Percentiles rank a stretch among this genome's conserved stretches.
These are phyloP conservation scores for Aaosphaeria arxii DNA, from an alignment of 2,329 filamentous ascomycete genomes.

Conservation along the genomic window DNA sequence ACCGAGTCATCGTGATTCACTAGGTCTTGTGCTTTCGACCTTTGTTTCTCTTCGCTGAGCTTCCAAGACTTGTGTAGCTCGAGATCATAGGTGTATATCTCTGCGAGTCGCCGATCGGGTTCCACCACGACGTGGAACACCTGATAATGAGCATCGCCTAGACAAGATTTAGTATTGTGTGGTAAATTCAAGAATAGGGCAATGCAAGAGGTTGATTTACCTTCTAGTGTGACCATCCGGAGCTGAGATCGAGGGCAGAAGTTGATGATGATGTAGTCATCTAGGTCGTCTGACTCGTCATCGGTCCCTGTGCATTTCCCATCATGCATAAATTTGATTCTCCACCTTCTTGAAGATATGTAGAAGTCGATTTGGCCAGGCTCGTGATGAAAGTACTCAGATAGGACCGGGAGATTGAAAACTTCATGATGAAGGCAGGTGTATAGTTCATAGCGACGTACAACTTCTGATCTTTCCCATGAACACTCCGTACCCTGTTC, in stretches of 20 bases:
- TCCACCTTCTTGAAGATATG: neutral
- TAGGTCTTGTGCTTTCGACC: too few relatives aligned
- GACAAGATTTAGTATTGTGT: too few relatives aligned
- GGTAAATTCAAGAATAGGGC: too few relatives aligned
- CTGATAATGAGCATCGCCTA: too few relatives aligned
- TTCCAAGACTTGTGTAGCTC: too few relatives aligned
- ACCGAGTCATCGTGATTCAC: too few relatives aligned
- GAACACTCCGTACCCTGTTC: neutral
- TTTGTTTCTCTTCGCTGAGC: too few relatives aligned
- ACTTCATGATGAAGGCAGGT: neutral
- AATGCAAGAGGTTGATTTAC: too few relatives aligned
- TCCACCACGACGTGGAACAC: too few relatives aligned
- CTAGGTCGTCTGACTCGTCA: neutral
- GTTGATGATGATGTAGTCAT: neutral
- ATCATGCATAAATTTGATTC: neutral
- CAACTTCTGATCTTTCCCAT: neutral
- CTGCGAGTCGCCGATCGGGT: too few relatives aligned
- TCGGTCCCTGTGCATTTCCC: neutral
- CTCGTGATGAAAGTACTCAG: neutral
- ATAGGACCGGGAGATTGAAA: neutral
- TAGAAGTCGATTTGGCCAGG: neutral
- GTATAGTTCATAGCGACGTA: neutral
- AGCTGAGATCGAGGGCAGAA: neutral
- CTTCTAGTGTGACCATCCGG: too few relatives aligned
- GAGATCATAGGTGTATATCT: too few relatives aligned